Conservation (phyloP, 768 basidiomycete species). For the Mycena vulgaris region DNA sequence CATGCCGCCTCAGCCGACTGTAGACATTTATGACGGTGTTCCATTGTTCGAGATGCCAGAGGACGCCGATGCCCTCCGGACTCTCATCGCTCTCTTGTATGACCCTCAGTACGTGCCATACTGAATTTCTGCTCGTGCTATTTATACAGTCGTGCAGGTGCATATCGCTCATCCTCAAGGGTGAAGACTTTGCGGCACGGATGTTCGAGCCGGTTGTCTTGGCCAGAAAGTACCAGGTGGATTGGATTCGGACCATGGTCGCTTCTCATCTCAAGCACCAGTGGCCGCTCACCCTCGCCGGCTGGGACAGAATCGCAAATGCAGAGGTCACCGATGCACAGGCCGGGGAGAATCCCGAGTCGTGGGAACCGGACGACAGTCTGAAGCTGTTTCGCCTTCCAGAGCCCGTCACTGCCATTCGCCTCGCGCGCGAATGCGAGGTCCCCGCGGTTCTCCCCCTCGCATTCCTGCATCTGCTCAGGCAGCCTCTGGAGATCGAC, state of each 20-base stretch:
- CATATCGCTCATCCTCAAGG: neutral
- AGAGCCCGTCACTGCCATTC: constrained; percentile 15
- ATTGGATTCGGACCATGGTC: constrained; percentile 24
- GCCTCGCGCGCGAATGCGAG: constrained; percentile 14
- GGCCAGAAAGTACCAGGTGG: constrained; percentile 25
- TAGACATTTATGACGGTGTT: constrained; percentile 9
- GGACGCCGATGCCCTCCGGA: neutral
- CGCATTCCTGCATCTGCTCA: constrained; percentile 12
- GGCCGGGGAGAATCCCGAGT: neutral
- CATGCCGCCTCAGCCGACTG: neutral
- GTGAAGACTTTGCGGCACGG: neutral
- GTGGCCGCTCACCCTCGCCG: neutral
- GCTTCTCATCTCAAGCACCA: constrained; percentile 4
- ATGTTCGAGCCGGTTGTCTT: neutral
- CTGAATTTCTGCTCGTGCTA: too few species aligned
- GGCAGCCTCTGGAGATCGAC: neutral
- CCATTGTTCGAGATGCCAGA: constrained; percentile 17
- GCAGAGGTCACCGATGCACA: neutral
- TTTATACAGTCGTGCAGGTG: neutral
- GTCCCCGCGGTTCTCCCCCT: constrained; percentile 1
- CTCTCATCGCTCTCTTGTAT: constrained; percentile 8
- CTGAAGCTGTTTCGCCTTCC: constrained; percentile 2
- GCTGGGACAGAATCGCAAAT: neutral
- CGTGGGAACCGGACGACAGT: neutral
- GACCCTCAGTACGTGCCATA: constrained; percentile 2